Evolutionary conservation across 1,139 yeast genomes (phyloP).

Genomic region (Kodamaea fungicola): DNA sequence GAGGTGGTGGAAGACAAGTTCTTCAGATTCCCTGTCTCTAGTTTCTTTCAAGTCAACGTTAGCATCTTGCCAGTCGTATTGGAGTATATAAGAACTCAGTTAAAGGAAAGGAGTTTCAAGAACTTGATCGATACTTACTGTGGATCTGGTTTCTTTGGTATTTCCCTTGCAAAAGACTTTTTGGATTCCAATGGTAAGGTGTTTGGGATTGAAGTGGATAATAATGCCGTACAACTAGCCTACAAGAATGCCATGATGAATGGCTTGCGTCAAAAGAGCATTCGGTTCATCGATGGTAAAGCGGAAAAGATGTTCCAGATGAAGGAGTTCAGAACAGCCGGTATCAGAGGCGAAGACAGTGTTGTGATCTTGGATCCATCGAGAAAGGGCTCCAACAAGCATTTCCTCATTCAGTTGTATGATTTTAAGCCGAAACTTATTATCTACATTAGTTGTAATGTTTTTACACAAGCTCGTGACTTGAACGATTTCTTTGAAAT

Average conservation of each 20-base stretch:
- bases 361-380: conserved; percentile 47
- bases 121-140: conserved; percentile 43
- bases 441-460: conserved; percentile 45
- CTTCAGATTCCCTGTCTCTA: conserved; percentile 32
- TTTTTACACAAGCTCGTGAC: conserved; percentile 47
- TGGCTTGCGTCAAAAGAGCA: conserved; percentile 25
- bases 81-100: conserved; percentile 28
- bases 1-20: conserved; percentile 28
- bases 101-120: conserved; percentile 15
- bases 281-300: conserved; percentile 36
- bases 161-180: conserved; percentile 26
- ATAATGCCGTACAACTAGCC: conserved; percentile 33
- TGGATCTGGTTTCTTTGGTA: conserved; percentile 47
- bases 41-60: conserved; percentile 37
- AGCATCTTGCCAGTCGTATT: conserved; percentile 34
- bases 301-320: conserved; percentile 34
- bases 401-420: conserved; percentile 33
- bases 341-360: conserved; percentile 29
- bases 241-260: conserved; percentile 38
- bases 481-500: conserved; percentile 26
- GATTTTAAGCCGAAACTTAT: conserved; percentile 37
- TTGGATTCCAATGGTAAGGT: conserved; percentile 32
- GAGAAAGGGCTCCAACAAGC: conserved; percentile 37
- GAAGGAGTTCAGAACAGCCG: conserved; percentile 20
- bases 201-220: conserved; percentile 42